Evolutionary conservation across 495 filamentous ascomycete species (phyloP).

Genomic region (Parachaetomium inaequale): DNA sequence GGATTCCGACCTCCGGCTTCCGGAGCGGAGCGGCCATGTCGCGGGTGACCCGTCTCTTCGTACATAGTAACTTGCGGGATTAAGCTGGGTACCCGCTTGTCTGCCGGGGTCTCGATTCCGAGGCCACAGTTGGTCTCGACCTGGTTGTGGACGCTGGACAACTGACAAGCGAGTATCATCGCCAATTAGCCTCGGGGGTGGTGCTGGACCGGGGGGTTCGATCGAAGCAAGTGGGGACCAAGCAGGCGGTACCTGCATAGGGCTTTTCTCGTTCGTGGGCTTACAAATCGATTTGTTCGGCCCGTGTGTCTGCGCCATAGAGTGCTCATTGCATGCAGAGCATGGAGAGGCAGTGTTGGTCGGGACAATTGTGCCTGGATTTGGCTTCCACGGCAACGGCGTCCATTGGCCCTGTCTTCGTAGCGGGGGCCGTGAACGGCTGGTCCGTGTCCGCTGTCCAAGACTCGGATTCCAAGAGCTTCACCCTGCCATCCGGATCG

Average conservation of each 20-base stretch:
- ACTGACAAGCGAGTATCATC: constrained; percentile 20
- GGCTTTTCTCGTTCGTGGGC: too few species aligned
- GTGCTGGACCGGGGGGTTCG: not conserved
- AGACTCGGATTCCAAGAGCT: not conserved
- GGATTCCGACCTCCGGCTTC: constrained; percentile 8
- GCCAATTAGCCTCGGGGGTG: not conserved
- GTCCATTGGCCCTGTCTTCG: not conserved
- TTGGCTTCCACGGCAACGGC: not conserved
- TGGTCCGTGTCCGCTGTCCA: constrained; percentile 22
- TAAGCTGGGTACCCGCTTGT: not conserved
- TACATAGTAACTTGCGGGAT: constrained; percentile 5
- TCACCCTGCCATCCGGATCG: not conserved
- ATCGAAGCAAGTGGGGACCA: not conserved
- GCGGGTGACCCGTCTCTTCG: not conserved
- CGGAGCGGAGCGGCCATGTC: not conserved
- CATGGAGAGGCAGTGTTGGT: too few species aligned
- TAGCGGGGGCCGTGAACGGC: constrained; percentile 21
- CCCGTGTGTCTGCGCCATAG: too few species aligned
- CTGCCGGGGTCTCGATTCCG: not conserved
- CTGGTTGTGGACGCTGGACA: constrained; percentile 16
- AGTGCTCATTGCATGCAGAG: too few species aligned
- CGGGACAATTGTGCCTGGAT: not conserved
- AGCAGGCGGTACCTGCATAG: not conserved
- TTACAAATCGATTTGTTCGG: too few species aligned
- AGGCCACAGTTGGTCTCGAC: constrained; percentile 3